Conservation (phyloP, 1,139 yeast species). For the Yamadazyma conglobata region DNA sequence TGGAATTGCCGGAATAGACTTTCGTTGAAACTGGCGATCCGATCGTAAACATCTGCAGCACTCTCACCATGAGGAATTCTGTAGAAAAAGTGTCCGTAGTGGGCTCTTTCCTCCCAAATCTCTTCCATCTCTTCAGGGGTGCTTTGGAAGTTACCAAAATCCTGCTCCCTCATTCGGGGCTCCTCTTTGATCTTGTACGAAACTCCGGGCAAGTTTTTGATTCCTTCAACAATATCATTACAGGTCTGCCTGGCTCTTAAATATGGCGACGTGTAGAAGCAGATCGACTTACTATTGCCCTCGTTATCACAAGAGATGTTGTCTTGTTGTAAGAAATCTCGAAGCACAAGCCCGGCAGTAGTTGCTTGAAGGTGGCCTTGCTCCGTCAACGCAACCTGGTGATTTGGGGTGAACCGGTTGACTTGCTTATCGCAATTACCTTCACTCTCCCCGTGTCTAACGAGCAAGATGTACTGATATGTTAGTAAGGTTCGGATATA, state of each 20-base stretch:
- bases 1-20: conserved; percentile 78
- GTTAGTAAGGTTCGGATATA: conserved; percentile 5
- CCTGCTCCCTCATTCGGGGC: conserved; percentile 89
- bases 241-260: conserved; percentile 78
- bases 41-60: conserved; percentile 91
- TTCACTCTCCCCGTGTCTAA: conserved; percentile 90
- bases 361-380: conserved; percentile 67
- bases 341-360: conserved; percentile 62
- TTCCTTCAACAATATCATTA: conserved; percentile 58
- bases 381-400: conserved; percentile 65
- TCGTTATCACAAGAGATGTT: conserved; percentile 15
- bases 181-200: conserved; percentile 67
- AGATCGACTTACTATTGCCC: conserved; percentile 27
- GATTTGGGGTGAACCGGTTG: conserved; percentile 74
- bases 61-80: conserved; percentile 91
- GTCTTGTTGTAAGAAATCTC: conserved; percentile 46
- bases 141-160: conserved; percentile 88
- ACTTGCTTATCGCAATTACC: conserved; percentile 83
- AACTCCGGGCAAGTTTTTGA: conserved; percentile 49
- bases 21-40: conserved; percentile 87
- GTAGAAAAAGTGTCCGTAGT: conserved; percentile 88
- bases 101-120: conserved; percentile 78
- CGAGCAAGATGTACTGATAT: conserved; percentile 61
- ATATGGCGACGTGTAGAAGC: conserved; percentile 84
- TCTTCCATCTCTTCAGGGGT: conserved; percentile 72